phyloP scores from a whole-genome alignment of 257 asterid species.

The Scutellaria baicalensis region DNA sequence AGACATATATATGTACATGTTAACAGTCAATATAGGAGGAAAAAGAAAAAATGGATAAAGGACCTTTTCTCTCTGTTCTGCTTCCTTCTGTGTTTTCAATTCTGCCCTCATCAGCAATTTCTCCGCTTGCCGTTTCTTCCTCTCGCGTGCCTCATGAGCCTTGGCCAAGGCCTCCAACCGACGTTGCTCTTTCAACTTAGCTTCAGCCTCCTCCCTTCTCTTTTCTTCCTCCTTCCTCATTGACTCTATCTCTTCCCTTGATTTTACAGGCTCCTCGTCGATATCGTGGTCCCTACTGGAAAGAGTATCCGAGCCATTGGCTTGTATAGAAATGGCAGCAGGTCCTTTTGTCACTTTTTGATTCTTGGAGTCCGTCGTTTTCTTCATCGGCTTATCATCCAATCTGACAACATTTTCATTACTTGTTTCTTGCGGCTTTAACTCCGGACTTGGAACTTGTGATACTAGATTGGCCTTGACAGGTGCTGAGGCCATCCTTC shows the following conservation, averaged over 20 bases:
- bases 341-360: conserved; percentile 18
- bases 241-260: conserved; percentile 52
- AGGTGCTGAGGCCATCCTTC: conserved; percentile 24
- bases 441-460: conserved; percentile 26
- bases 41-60: not conserved
- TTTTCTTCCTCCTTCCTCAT: conserved; percentile 55
- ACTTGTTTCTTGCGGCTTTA: conserved; percentile 21
- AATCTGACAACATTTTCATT: conserved; percentile 5
- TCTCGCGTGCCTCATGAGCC: conserved; percentile 86
- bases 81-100: conserved; percentile 72
- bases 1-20: not conserved
- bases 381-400: conserved; percentile 7
- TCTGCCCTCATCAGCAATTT: conserved; percentile 72
- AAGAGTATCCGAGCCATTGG: conserved; percentile 23
- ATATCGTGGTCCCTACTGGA: conserved; percentile 16
- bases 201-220: conserved; percentile 44
- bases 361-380: conserved; percentile 28
- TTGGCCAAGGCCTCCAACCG: conserved; percentile 67
- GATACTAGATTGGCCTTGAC: conserved; percentile 19
- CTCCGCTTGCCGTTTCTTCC: conserved; percentile 80
- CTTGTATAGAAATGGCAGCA: conserved; percentile 17
- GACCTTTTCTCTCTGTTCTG: conserved; percentile 88
- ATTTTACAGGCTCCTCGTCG: conserved; percentile 33
- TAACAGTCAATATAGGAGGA: not conserved
- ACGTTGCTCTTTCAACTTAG: conserved; percentile 66